Percentiles rank a stretch among this genome's conserved stretches.
These are phyloP conservation scores for Obelidium mucronatum DNA, from an alignment of 192 early-diverging fungal genomes.

Conservation along the genomic window DNA sequence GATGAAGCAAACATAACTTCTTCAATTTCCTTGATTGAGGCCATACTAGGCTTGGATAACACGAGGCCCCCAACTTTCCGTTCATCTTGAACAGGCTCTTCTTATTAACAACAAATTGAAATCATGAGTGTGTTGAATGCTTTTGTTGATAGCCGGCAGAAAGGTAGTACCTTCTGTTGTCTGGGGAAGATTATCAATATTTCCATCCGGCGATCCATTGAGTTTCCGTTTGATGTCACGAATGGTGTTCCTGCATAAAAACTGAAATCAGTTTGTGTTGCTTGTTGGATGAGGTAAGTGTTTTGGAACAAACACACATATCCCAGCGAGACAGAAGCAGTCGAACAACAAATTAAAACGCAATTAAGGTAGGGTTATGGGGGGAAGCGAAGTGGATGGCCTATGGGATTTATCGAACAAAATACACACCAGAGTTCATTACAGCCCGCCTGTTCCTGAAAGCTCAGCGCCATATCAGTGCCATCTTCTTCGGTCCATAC, in stretches of 20 bases:
- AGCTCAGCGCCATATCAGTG: slow-evolving; percentile 89
- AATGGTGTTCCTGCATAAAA: slow-evolving; percentile 22
- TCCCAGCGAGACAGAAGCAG: too few relatives aligned
- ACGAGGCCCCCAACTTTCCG: too few relatives aligned
- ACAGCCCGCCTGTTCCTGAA: slow-evolving; percentile 90
- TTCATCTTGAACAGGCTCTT: too few relatives aligned
- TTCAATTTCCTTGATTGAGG: slow-evolving; percentile 77
- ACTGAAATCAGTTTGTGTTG: too few relatives aligned
- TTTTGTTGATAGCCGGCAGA: too few relatives aligned
- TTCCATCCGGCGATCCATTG: background rate
- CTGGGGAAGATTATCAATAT: slow-evolving; percentile 14
- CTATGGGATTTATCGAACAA: background rate
- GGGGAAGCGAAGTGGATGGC: too few relatives aligned
- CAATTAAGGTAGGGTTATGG: too few relatives aligned
- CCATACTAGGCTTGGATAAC: slow-evolving; percentile 72
- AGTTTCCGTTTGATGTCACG: slow-evolving; percentile 29
- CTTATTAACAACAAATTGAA: too few relatives aligned
- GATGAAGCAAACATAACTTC: slow-evolving; percentile 63
- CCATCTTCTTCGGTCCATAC: slow-evolving; percentile 87
- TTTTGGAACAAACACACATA: too few relatives aligned
- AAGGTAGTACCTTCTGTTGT: background rate
- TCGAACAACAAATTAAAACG: too few relatives aligned
- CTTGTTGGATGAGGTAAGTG: too few relatives aligned
- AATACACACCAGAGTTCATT: slow-evolving; percentile 75
- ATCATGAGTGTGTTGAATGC: too few relatives aligned